Evolutionary conservation across 176 grass and related monocot species (phyloP), one percentile per base, ranked within the genome.

Genomic region (Saccharum spontaneum): DNA sequence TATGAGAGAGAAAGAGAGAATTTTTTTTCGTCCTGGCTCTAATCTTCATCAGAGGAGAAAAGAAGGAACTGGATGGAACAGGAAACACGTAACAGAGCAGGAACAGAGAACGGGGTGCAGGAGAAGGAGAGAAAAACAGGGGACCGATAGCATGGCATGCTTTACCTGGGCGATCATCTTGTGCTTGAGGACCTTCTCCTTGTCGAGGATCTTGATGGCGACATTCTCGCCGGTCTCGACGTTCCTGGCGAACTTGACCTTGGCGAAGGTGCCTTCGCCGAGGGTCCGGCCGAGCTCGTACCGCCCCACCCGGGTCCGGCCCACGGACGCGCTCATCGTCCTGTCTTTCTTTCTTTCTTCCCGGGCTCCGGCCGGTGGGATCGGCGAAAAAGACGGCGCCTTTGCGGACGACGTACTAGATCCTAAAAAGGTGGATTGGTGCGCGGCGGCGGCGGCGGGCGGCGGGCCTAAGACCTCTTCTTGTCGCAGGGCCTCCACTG

Each of bases 141-240:
- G 66, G 48, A 15, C 12, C 31, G 74, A 34, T 3, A 37, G 4
- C 9, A 14, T n/a, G 69, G 30, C 16, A 17, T 73, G 57, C 0
- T 24, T 11, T 59, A 99, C 97, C 97, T 99, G 97, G 10, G 68
- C 62, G 84, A 99, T 89, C 97, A 99, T 99, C 90, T 94, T 97
- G 87, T 99, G 97, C 52, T 81, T 80, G 81, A 99, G 92, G 45
- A 99, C 90, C 86, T 97, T 99, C 38, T 99, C 97, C 83, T 99
- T 99, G 83, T 99, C 97, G 66, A 99, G 89, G 84, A 99, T 92
- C 90, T 99, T 99, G 89, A 99, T 94, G 84, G 97, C 97, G 18
- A 97, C 94, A 83, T 84, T 88, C 73, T 97, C 97, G 20, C 71
- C 78, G 33, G 91, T 86, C 4, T 97, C 92, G 37, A 94, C 86